Evolutionary conservation across 2,329 filamentous ascomycete species (phyloP), one percentile per base, ranked within the genome.

Genomic region (Xylaria multiplex): DNA sequence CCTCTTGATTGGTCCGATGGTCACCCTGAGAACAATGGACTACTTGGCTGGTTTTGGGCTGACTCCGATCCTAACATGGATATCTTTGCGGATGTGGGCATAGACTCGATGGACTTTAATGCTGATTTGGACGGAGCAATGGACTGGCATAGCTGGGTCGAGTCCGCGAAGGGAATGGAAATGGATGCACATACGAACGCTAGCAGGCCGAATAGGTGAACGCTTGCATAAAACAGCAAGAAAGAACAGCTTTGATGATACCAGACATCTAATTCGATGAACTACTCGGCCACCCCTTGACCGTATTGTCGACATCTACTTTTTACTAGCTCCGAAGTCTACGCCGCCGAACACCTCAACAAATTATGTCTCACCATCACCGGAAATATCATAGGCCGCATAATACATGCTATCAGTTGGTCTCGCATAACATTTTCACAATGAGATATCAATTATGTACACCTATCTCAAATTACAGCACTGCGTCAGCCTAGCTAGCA

Each of bases 91-190:
- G 69, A 72, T 5, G 27, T 74, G 3, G 67, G 67, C 6, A 42
- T 67, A 6, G 71, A 69, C 6, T 27, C 59, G 2, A 45, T 50
- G 42, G 70, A 76, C 58, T 59, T 75, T 0, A 72, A 77, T 30
- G 71, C 79, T 65, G 74, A 79, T 8, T 64, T 78, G 5, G 76
- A 77, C 3, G 68, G 59, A 0, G 73, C 74, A 0, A 67, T 80
- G 1, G 72, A 81, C 55, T 81, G 79, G 79, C 74, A 78, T 37
- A 70, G 69, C 11, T 81, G 79, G 79, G 59, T 81, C 2, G 72
- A 77, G 40, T 77, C 75, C 16, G 77, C 76, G 1, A 70, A 70
- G 13, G 72, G 66, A 0, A 74, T 78, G 71, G 77, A 79, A 65
- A 68, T 63, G 50, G 43, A 68, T 40, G 46, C 57, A 14, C 58